A percentile compares a stretch with the other conserved stretches of the same genome.
phyloP scores from a whole-genome alignment of 768 basidiomycete species.

The Lactarius vividus region DNA sequence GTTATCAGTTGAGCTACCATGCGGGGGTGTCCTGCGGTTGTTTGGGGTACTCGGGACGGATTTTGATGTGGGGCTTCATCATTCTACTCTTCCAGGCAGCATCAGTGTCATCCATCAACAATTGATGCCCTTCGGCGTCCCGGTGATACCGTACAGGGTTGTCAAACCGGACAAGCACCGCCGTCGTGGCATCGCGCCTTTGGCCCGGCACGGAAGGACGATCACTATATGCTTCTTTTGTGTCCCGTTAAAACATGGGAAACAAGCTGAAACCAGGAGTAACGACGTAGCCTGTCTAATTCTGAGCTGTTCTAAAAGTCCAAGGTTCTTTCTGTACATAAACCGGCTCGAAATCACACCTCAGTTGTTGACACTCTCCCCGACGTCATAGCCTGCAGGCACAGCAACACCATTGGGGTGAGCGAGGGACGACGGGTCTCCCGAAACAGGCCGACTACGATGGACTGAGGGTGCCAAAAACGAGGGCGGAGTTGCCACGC shows the following conservation, averaged over 20 bases:
- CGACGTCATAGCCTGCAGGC: conserved; percentile 11
- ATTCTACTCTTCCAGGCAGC: not conserved
- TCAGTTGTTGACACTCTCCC: not conserved
- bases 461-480: not conserved
- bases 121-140: not conserved
- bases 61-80: conserved; percentile 13
- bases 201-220: not conserved
- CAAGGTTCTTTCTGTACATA: not conserved
- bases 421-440: not conserved
- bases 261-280: not conserved
- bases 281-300: not conserved
- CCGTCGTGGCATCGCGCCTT: not conserved
- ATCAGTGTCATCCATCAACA: not conserved
- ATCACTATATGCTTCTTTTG: not conserved
- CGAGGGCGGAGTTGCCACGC: not conserved
- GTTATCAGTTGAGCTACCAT: not conserved
- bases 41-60: conserved; percentile 8
- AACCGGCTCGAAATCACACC: not conserved
- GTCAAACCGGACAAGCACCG: not conserved
- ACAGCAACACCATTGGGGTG: not conserved
- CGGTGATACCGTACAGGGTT: not conserved
- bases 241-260: not conserved
- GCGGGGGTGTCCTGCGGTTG: not conserved
- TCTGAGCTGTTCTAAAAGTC: not conserved
- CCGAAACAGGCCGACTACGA: not conserved